Evolutionary conservation across 1,284 basidiomycete species (phyloP).

Genomic region (Fomitopsis pinicola): DNA sequence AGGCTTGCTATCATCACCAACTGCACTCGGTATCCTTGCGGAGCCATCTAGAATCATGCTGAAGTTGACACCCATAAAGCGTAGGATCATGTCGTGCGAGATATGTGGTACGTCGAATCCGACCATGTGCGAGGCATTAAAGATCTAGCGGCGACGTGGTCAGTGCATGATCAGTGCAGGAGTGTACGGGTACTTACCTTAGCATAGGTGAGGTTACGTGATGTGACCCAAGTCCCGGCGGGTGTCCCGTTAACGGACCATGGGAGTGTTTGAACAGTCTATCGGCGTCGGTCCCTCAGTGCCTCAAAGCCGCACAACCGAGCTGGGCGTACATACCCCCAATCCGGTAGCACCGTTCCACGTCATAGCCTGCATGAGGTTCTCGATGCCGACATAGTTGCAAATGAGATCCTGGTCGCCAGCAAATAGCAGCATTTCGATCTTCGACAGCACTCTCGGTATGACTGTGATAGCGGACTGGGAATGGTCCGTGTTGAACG

Average conservation of each 20-base stretch:
- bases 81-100: slow-evolving; percentile 96
- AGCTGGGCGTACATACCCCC: slow-evolving; percentile 51
- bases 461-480: slow-evolving; percentile 77
- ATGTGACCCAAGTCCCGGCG: slow-evolving; percentile 88
- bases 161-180: background rate
- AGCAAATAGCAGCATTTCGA: slow-evolving; percentile 89
- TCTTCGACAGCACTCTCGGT: slow-evolving; percentile 73
- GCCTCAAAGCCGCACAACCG: background rate
- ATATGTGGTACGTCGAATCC: slow-evolving; percentile 88
- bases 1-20: slow-evolving; percentile 68
- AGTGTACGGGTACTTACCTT: slow-evolving; percentile 45
- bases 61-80: slow-evolving; percentile 91
- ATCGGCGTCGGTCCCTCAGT: slow-evolving; percentile 4
- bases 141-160: slow-evolving; percentile 44
- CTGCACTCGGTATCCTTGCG: slow-evolving; percentile 67
- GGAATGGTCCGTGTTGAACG: slow-evolving; percentile 56
- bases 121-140: slow-evolving; percentile 93
- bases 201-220: slow-evolving; percentile 90
- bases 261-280: slow-evolving; percentile 70
- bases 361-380: slow-evolving; percentile 75
- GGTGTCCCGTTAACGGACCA: slow-evolving; percentile 80
- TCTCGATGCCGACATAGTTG: slow-evolving; percentile 90
- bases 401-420: slow-evolving; percentile 97
- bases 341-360: slow-evolving; percentile 89
- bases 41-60: slow-evolving; percentile 74